These are phyloP conservation scores for Marsdenia floribunda DNA, from an alignment of 257 asterid species.

Conservation along the genomic window DNA sequence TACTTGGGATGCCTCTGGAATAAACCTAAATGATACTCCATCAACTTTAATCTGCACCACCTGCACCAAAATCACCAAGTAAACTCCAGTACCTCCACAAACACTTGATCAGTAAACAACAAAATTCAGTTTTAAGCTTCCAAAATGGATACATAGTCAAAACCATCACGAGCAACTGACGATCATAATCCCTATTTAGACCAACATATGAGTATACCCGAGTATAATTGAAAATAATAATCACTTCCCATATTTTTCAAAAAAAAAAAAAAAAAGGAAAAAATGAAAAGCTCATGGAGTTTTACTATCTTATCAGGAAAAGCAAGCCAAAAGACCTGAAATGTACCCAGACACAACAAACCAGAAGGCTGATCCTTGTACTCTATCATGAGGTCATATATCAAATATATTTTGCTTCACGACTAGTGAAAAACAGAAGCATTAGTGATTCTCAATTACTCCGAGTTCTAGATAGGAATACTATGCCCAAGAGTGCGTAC, in stretches of 20 bases:
- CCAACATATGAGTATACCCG: neutral
- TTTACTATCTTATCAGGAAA: too few relatives aligned
- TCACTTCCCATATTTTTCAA: neutral
- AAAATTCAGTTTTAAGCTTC: neutral
- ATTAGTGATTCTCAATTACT: neutral
- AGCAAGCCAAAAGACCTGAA: neutral
- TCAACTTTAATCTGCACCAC: conserved; percentile 78
- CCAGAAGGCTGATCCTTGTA: too few relatives aligned
- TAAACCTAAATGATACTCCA: conserved; percentile 84
- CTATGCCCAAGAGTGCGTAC: neutral
- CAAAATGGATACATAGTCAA: neutral
- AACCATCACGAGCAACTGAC: neutral
- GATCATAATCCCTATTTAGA: neutral
- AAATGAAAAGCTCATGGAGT: neutral
- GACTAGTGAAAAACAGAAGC: neutral
- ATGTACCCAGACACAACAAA: neutral
- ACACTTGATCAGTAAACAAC: neutral
- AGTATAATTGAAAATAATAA: neutral
- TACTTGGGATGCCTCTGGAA: conserved; percentile 90
- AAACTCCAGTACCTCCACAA: too few relatives aligned
- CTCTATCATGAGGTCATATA: too few relatives aligned
- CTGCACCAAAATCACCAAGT: conserved; percentile 43
- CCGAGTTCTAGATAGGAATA: neutral
- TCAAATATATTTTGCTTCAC: neutral
- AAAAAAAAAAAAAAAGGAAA: too few relatives aligned